phyloP scores from a whole-genome alignment of 805 yeast species.

The Candida sonorensis region DNA sequence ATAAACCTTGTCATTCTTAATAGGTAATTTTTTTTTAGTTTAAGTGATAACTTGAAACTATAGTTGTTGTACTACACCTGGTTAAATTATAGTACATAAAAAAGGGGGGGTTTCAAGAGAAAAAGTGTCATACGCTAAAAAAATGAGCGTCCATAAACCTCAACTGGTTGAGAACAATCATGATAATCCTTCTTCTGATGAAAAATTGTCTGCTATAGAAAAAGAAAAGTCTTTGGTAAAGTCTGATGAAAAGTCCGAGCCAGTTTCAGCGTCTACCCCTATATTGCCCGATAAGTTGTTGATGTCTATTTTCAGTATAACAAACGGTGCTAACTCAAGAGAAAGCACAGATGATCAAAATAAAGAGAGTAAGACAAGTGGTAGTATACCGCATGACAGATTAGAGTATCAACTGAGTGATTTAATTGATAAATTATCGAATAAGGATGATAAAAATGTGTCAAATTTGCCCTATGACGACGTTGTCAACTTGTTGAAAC shows the following conservation, averaged over 20 bases:
- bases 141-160: neutral
- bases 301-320: constrained; percentile 4
- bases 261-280: too few species aligned
- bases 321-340: constrained; percentile 3
- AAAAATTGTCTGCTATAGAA: too few species aligned
- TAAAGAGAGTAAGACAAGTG: constrained; percentile 1
- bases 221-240: too few species aligned
- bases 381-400: too few species aligned
- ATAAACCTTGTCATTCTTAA: too few species aligned
- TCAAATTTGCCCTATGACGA: constrained; percentile 6
- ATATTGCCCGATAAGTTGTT: constrained; percentile 6
- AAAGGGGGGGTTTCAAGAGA: too few species aligned
- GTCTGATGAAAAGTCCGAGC: too few species aligned
- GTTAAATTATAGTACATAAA: too few species aligned
- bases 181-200: too few species aligned
- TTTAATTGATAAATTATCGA: constrained; percentile 7
- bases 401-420: constrained; percentile 14
- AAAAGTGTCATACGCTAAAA: neutral
- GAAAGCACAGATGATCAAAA: constrained; percentile 7
- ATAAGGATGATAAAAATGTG: constrained; percentile 1
- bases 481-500: constrained; percentile 9
- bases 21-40: too few species aligned
- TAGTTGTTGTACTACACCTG: too few species aligned
- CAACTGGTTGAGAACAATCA: neutral
- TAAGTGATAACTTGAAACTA: too few species aligned